phyloP scores from a whole-genome alignment of 1,284 basidiomycete genomes.

The Mrakiaceae sp. region DNA sequence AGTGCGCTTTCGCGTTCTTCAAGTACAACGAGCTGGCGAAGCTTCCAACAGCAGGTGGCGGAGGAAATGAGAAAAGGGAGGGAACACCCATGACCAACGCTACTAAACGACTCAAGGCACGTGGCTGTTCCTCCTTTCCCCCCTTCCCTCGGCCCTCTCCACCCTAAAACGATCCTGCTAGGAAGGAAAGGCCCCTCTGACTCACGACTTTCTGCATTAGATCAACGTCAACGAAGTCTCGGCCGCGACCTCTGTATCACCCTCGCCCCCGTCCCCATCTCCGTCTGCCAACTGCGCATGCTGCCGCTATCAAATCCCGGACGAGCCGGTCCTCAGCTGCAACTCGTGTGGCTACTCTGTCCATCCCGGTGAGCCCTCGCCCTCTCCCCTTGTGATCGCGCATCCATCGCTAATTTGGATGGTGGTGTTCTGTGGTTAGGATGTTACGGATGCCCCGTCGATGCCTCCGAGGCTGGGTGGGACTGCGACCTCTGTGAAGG shows the following conservation, averaged over 20 bases:
- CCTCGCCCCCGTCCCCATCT: neutral
- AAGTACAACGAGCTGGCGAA: constrained; percentile 9
- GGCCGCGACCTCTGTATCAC: neutral
- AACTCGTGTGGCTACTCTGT: neutral
- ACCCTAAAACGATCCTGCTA: too few relatives aligned
- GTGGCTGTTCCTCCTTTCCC: neutral
- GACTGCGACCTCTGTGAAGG: neutral
- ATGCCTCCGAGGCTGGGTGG: neutral
- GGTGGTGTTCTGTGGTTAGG: too few relatives aligned
- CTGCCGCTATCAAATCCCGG: neutral
- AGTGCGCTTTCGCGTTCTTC: neutral
- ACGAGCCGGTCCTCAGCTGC: neutral
- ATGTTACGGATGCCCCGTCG: neutral
- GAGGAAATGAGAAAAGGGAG: neutral
- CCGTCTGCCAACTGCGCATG: neutral
- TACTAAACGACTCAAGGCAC: neutral
- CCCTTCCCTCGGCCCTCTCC: too few relatives aligned
- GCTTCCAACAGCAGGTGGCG: neutral
- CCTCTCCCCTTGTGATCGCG: too few relatives aligned
- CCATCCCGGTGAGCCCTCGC: neutral
- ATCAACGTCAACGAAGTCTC: neutral
- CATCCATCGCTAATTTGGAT: too few relatives aligned
- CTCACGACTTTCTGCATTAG: too few relatives aligned
- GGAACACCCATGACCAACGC: neutral
- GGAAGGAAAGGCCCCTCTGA: too few relatives aligned